A percentile compares a stretch with the other conserved stretches of the same genome.
These are phyloP conservation scores for Aphanomyces astaci DNA, from an alignment of 352 stramenopile genomes.

Conservation along the genomic window DNA sequence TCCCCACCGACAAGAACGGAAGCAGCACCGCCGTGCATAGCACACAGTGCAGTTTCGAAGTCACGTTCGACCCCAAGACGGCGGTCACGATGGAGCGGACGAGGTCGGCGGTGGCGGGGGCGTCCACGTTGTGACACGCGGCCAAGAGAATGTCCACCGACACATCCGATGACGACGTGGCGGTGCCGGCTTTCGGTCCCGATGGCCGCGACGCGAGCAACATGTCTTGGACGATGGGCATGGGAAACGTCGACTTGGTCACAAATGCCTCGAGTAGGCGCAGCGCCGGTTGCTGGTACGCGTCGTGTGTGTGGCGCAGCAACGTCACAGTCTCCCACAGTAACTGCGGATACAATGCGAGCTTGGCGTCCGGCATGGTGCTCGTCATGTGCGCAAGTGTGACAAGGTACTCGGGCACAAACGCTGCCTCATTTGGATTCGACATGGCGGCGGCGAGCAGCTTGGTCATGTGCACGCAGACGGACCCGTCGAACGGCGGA, in stretches of 20 bases:
- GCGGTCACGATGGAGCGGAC: not conserved
- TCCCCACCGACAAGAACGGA: not conserved
- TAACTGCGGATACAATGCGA: conserved; percentile 67
- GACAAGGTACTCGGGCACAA: conserved; percentile 43
- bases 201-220: not conserved
- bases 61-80: not conserved
- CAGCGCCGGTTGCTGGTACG: not conserved
- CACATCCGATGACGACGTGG: not conserved
- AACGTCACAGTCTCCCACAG: conserved; percentile 62
- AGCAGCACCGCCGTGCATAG: conserved; percentile 14
- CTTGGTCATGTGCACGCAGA: conserved; percentile 49
- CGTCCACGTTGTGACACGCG: not conserved
- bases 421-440: conserved; percentile 24
- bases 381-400: conserved; percentile 35
- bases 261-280: conserved; percentile 1
- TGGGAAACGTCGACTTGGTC: not conserved
- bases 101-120: not conserved
- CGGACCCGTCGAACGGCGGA: conserved; percentile 46
- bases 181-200: not conserved
- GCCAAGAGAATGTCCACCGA: conserved; percentile 4
- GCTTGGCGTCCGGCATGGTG: conserved; percentile 41
- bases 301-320: conserved; percentile 43
- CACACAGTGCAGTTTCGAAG: not conserved
- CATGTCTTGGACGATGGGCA: conserved; percentile 19
- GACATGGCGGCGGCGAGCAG: conserved; percentile 42